Evolutionary conservation across 345 rosid genomes (phyloP), one percentile per base, ranked within the genome.

Genomic region (Gossypium anomalum): DNA sequence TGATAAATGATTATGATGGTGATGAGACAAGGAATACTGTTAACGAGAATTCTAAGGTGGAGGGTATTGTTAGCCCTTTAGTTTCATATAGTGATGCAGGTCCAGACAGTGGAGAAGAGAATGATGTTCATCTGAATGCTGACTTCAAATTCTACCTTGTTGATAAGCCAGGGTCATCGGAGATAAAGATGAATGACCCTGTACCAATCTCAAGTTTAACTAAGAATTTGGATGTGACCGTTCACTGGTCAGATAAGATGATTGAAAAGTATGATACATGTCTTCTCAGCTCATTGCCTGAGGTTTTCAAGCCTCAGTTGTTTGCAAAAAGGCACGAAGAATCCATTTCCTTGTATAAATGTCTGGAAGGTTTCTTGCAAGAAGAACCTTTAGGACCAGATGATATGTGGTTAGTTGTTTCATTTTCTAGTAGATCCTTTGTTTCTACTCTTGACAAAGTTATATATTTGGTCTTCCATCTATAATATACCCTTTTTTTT

Each of bases 311-410:
- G 82, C 80, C 77, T 56, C 86, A 79, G 70, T 76, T 64, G 45
- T 76, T 82, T 78, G 55, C 78, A 57, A 78, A 79, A 76, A 84
- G 74, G 81, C 86, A 85, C 53, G 87, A 82, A 77, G 94, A 88
- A 66, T 84, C 87, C 27, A 76, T 83, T 77, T 83, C 92, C 71
- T 78, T 88, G 47, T 84, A 90, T 79, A 85, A 82, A 56, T 88
- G 92, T 82, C 92, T 87, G 9, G 88, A 90, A 85, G 88, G 91
- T 64, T 90, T 90, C 85, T 81, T 90, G 80, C 89, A 82, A 79
- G 91, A 84, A 82, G 92, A 90, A 67, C 95, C 92, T 61, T 80
- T 90, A 75, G 95, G 92, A 76, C 92, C 89, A 9, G 95, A 88
- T 73, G 92, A 90, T 73, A 90, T 90, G 94, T 90, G 92, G 94